A percentile compares a stretch with the other conserved stretches of the same genome.
These are phyloP conservation scores for Tetrapisispora arboricola DNA, from an alignment of 805 yeast genomes.

Conservation along the genomic window DNA sequence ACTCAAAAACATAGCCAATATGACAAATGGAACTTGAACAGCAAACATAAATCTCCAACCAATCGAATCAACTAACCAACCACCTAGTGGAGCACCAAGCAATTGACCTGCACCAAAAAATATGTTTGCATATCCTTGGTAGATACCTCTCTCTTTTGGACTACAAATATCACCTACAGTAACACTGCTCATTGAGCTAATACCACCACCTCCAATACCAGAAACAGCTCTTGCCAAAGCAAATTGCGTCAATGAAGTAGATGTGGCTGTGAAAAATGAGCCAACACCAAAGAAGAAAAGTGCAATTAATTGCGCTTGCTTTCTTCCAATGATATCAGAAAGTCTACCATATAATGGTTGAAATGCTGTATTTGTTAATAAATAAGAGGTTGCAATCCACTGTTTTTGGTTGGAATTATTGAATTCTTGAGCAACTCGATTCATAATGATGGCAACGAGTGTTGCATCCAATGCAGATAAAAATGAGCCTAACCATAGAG, in stretches of 20 bases:
- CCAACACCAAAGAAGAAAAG: slow-evolving; percentile 37
- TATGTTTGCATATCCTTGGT: slow-evolving; percentile 74
- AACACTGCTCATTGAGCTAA: slow-evolving; percentile 64
- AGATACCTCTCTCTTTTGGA: slow-evolving; percentile 63
- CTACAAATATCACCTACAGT: slow-evolving; percentile 70
- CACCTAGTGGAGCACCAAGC: slow-evolving; percentile 57
- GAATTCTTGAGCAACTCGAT: slow-evolving; percentile 38
- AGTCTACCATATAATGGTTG: slow-evolving; percentile 58
- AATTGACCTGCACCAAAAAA: slow-evolving; percentile 68
- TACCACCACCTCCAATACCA: slow-evolving; percentile 90
- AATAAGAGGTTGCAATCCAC: slow-evolving; percentile 61
- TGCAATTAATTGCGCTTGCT: slow-evolving; percentile 33
- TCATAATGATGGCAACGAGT: slow-evolving; percentile 40
- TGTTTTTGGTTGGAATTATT: slow-evolving; percentile 38
- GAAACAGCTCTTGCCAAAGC: slow-evolving; percentile 57
- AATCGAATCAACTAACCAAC: slow-evolving; percentile 42
- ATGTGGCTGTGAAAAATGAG: slow-evolving; percentile 34
- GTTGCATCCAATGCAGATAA: slow-evolving; percentile 38
- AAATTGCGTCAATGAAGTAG: slow-evolving; percentile 29
- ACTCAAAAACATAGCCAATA: slow-evolving; percentile 30
- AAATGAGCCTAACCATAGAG: slow-evolving; percentile 40
- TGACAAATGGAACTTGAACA: slow-evolving; percentile 39
- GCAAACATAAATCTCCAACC: slow-evolving; percentile 60
- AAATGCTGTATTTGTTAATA: slow-evolving; percentile 54
- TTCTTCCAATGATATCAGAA: slow-evolving; percentile 47